Evolutionary conservation across 805 yeast genomes (phyloP), one percentile per base, ranked within the genome.

Genomic region (Pichia occidentalis): DNA sequence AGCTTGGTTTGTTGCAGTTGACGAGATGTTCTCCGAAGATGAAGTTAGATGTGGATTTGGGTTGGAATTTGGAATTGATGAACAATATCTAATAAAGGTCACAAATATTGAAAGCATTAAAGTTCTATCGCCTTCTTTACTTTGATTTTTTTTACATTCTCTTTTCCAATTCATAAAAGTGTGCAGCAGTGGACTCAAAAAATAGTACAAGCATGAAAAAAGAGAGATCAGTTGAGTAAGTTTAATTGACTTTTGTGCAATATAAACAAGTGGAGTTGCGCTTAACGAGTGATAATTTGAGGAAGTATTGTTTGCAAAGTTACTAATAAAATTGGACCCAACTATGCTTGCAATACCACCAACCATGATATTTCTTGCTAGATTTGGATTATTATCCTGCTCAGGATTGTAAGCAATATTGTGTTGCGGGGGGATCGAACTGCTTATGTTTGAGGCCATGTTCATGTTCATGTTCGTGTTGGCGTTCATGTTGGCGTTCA

Each of bases 291-390:
- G 14, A 26, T 17, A 30, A 7, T 24, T 18, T 20, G 34, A 14
- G n/a, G 25, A 19, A 26, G 30, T 21, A 3, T 20, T 6, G 22
- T 16, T 13, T 16, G 7, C 11, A 17, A 28, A 29, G 7, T 47
- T 49, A 7, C 41, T 47, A 31, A 56, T 49, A 23, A 57, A 7
- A 39, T 59, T 63, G 2, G 61, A 40, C 2, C 65, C 65, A 9
- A 57, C 46, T 45, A 60, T 37, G 1, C 63, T 46, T 1, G 65
- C 57, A 54, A 61, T 52, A 14, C 65, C 64, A 14, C 61, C 65
- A 21, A 61, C 39, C 22, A 60, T 31, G 3, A 60, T 19, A 31
- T 58, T 38, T n/a, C 23, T 17, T 18, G 34, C 24, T n/a, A 24
- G 22, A 12, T 22, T 7, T 19, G 20, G 22, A 12, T 11, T 19